Conservation (phyloP, 495 filamentous ascomycete species). For the Xylaria curta region DNA sequence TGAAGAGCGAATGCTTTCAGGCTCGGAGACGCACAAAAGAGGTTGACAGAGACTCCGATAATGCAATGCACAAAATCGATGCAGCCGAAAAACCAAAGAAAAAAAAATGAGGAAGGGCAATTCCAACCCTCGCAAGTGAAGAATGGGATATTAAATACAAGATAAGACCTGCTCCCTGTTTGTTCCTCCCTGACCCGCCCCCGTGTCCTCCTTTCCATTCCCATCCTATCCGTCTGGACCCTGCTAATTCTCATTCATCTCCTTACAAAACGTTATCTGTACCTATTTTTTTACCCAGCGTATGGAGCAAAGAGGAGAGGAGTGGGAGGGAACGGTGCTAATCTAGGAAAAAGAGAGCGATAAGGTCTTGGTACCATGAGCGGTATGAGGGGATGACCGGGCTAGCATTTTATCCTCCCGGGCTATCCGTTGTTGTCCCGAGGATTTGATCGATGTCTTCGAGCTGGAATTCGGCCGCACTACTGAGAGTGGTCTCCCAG, state of each 20-base stretch:
- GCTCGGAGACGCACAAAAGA: neutral
- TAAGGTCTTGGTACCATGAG: constrained; percentile 11
- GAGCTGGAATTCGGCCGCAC: constrained; percentile 39
- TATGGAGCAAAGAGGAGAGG: constrained; percentile 7
- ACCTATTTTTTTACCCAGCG: neutral
- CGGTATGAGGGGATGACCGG: too few relatives aligned
- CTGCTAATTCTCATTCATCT: neutral
- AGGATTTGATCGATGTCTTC: constrained; percentile 40
- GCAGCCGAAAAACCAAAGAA: constrained; percentile 24
- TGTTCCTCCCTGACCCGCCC: constrained; percentile 12
- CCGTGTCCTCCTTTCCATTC: neutral
- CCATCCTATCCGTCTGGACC: neutral
- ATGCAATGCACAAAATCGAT: constrained; percentile 25
- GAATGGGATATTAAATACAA: constrained; percentile 36
- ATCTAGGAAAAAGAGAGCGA: neutral
- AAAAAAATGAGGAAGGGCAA: constrained; percentile 20
- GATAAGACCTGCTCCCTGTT: constrained; percentile 24
- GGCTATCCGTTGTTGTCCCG: constrained; percentile 35
- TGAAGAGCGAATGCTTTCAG: constrained; percentile 6
- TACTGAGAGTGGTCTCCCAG: constrained; percentile 34
- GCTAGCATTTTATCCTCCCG: constrained; percentile 21
- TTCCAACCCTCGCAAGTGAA: constrained; percentile 20
- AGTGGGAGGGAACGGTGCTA: neutral
- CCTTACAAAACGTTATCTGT: neutral
- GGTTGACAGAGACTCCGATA: constrained; percentile 8